Evolutionary conservation across 768 basidiomycete genomes (phyloP), one percentile per base, ranked within the genome.

Genomic region (Amyloporia xantha): DNA sequence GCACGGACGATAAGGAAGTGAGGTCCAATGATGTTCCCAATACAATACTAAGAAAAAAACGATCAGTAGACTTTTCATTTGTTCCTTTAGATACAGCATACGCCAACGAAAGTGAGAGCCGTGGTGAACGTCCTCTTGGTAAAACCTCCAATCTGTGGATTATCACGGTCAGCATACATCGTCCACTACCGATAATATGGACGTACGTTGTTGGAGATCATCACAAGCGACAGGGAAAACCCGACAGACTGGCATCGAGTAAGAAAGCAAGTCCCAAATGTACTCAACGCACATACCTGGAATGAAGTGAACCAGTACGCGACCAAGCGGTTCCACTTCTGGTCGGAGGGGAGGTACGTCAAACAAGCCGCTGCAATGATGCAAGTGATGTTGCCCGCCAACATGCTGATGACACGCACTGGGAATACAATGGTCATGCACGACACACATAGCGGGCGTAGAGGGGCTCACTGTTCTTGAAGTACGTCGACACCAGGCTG

Each of bases 301-400:
- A 62, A 61, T 1, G 50, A 40, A 0, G 62, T 65, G 51, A 66
- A 64, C 64, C 65, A 66, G 41, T 62, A 62, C 23, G 63, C 62
- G 35, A 67, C 59, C 5, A 67, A 53, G 10, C 66, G 55, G 41
- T 52, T 58, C 64, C 64, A 64, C 41, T 57, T 59, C 25, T 59
- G 53, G 10, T 54, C 55, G 10, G 54, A 39, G 1, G 66, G 66
- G n/a, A 61, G 54, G 48, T 65, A 67, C 5, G 63, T 59, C 46
- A 67, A 44, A 28, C 53, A 58, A 13, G 58, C 60, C 11, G 63
- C 61, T 2, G 63, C 61, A 30, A 62, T 61, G 49, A 70, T 63
- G 53, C 67, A 69, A 12, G 62, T 59, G 26, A 62, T 58, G 52
- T 61, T 62, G n/a, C 61, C 59, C 25, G 55, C 33, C 9, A 46